Base-by-base conservation (phyloP, 1,139 yeast species). In the Zygosaccharomyces sapae region DNA sequence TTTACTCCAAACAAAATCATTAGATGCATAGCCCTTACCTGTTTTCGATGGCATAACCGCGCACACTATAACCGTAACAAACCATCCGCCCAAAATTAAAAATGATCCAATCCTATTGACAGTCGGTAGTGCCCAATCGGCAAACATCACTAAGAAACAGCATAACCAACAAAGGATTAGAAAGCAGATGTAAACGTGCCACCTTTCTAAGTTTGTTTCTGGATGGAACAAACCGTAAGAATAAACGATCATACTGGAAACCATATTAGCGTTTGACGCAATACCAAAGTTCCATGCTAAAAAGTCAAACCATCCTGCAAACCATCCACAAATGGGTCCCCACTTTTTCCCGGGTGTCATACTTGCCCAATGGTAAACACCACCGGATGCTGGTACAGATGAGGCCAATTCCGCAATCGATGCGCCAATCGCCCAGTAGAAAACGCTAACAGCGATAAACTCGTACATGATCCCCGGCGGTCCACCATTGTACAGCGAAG, bases 211-310 rank as follows among this genome's bases (percentile, higher is more conserved):
- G 16, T 8, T 30, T 16, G 8, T 33, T 22, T 36, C 40, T 2
- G 48, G 48, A 19, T 45, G 45, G 9, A 22, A 41, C 34, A 45
- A 37, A 6, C 41, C 45, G 19, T 42, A 41, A 10, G 39, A 22
- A 12, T 45, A 45, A n/a, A 45, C 37, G 7, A 45, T 22, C 48
- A 45, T 45, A 6, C 29, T 25, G 4, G 45, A 27, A 9, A 45
- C 27, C 10, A 41, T 45, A 4, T 41, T 36, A 16, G 24, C 25
- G 27, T 45, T 45, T 5, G 48, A 44, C 5, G 45, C 35, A 13
- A 45, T 38, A n/a, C 48, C 48, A 30, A 45, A 45, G n/a, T 24
- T 34, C 45, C 48, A 45, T 5, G 48, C 43, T 7, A 45, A 20
- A 19, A 30, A 45, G 19, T 45, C 40, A 10, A 45, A 22, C 45